A percentile compares a stretch with the other conserved stretches of the same genome.
Evolutionary conservation across 139 green algal genomes (phyloP).

Genomic region (Spirogloea muscicola): DNA sequence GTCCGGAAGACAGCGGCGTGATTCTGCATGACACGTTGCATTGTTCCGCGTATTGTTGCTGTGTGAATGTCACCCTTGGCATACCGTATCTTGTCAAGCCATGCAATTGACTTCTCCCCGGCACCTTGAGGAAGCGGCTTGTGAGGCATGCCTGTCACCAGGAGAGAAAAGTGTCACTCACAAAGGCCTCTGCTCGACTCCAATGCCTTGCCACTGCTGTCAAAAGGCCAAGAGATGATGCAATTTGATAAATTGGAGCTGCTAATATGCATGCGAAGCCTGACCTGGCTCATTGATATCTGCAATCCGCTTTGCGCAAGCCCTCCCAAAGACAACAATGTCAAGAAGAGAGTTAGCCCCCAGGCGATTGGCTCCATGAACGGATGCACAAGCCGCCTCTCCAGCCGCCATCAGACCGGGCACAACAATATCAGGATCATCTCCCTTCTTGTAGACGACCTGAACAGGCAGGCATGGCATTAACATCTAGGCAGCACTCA

Average conservation of each 20-base stretch:
- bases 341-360: constrained; percentile 97
- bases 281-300: constrained; percentile 73
- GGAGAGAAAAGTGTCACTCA: too few relatives aligned
- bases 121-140: constrained; percentile 66
- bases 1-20: constrained; percentile 95
- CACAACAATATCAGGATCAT: constrained; percentile 79
- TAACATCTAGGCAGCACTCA: too few relatives aligned
- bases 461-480: too few relatives aligned
- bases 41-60: constrained; percentile 68
- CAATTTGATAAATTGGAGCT: too few relatives aligned
- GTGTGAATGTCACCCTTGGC: constrained; percentile 71
- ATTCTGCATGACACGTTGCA: constrained; percentile 64
- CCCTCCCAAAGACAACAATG: constrained; percentile 97
- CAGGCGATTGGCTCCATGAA: constrained; percentile 89
- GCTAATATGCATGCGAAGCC: too few relatives aligned
- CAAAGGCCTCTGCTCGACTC: too few relatives aligned
- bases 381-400: constrained; percentile 86
- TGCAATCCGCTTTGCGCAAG: constrained; percentile 76
- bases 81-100: constrained; percentile 84
- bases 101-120: constrained; percentile 70
- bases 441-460: constrained; percentile 52
- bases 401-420: constrained; percentile 91
- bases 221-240: too few relatives aligned
- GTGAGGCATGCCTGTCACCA: constrained; percentile 63
- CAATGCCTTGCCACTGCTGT: too few relatives aligned